A percentile compares a stretch with the other conserved stretches of the same genome.
Evolutionary conservation across 2,329 filamentous ascomycete genomes (phyloP).

Genomic region (Penicillium occitanis): DNA sequence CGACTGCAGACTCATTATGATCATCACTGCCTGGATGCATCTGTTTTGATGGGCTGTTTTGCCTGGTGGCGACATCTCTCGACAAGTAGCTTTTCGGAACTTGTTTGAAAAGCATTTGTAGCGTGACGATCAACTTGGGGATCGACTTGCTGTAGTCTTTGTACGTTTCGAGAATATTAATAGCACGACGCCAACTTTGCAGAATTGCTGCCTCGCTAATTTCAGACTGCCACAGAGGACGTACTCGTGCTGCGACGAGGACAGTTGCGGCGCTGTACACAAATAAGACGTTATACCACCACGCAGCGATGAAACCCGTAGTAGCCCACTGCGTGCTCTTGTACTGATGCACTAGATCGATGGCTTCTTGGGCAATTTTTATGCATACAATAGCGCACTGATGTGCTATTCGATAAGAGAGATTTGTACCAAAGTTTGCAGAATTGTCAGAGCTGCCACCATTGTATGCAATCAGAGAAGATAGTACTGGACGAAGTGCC

Average conservation of each 20-base stretch:
- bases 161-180: slow-evolving; percentile 11
- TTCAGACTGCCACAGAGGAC: slow-evolving; percentile 2
- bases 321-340: not conserved
- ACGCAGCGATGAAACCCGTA: slow-evolving; percentile 10
- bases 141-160: slow-evolving; percentile 1
- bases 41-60: too few species aligned
- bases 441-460: not conserved
- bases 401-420: slow-evolving; percentile 9
- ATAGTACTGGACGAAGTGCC: too few species aligned
- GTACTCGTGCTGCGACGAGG: slow-evolving; percentile 13
- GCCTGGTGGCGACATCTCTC: too few species aligned
- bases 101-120: slow-evolving; percentile 1
- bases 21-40: too few species aligned
- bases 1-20: too few species aligned
- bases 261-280: slow-evolving; percentile 17
- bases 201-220: slow-evolving; percentile 1
- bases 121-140: not conserved
- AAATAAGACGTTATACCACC: slow-evolving; percentile 13
- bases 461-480: too few species aligned
- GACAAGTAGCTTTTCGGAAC: slow-evolving; percentile 3
- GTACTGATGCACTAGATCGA: slow-evolving; percentile 3
- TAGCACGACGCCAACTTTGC: slow-evolving; percentile 7
- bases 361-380: slow-evolving; percentile 15
- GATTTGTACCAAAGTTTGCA: not conserved
- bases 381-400: slow-evolving; percentile 16